Base-by-base conservation (phyloP, 1,284 basidiomycete genomes). In the Boletus nobilissimus region DNA sequence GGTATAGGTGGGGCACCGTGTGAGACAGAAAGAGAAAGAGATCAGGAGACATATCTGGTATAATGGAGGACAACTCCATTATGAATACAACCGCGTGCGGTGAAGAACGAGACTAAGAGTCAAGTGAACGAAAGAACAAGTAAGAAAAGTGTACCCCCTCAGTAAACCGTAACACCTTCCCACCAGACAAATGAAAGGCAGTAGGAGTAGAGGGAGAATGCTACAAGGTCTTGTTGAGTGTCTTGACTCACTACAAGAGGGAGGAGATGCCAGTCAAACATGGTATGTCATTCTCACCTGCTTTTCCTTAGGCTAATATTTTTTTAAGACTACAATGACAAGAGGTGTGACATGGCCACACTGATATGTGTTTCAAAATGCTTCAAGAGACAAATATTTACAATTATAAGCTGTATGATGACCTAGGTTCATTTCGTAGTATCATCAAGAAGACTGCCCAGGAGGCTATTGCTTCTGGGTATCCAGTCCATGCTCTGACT, bases 391-490 rank as follows among this genome's bases (percentile, higher is more conserved):
- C 43, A 29, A 60, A 13, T 70, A 13, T n/a, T n/a, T n/a, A 70
- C 54, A 16, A 70, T 34, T 11, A 39, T 19, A 10, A 75, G 73
- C 62, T 75, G 7, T 70, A 75, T 54, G 38, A 70, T 14, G 68
- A 75, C 38, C 32, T 71, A 7, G 36, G 38, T 19, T 64, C 29
- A 18, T 75, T 75, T 64, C 16, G 9, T 26, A 75, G 73, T 32
- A 43, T 70, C 18, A 60, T 75, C 36, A 75, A 75, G 62, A 75
- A 54, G n/a, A 38, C 62, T 9, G 18, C 43, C 39, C 73, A 75
- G n/a, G 68, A 70, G 19, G n/a, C 29, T 36, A 22, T 70, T 11
- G 38, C 46, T 32, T 8, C 22, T 3, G 36, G 62, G 6, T 75
- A 75, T 36, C n/a, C 38, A 19, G 46, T 71, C 43, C 11, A 65